Conservation (phyloP, 2,329 filamentous ascomycete genomes). For the Exophiala mesophila region DNA sequence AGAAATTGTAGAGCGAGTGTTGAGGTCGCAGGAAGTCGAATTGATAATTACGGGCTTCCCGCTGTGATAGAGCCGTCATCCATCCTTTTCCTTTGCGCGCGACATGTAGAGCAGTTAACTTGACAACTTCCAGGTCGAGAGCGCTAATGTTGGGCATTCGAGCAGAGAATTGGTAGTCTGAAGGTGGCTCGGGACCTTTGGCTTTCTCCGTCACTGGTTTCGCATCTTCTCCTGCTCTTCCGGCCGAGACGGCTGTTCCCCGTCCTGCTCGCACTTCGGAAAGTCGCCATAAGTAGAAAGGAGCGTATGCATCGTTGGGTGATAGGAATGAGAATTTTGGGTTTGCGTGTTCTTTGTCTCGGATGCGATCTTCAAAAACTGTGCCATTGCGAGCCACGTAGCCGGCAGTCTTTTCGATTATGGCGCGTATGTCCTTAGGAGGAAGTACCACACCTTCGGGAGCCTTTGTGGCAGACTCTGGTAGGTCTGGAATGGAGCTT, state of each 20-base stretch:
- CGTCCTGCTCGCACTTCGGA: constrained; percentile 79
- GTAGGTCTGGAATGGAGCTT: constrained; percentile 32
- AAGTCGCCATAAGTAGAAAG: constrained; percentile 87
- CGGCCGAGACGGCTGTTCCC: constrained; percentile 72
- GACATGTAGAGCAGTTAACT: constrained; percentile 81
- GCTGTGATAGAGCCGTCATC: constrained; percentile 82
- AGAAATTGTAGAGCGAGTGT: constrained; percentile 94
- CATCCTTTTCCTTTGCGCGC: constrained; percentile 90
- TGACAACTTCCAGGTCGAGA: constrained; percentile 72
- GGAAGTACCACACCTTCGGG: constrained; percentile 82
- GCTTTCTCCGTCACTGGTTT: constrained; percentile 59
- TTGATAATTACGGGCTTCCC: constrained; percentile 84
- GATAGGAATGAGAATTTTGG: constrained; percentile 89
- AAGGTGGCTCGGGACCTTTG: constrained; percentile 76
- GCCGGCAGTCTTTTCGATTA: constrained; percentile 91
- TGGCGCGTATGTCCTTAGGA: constrained; percentile 72
- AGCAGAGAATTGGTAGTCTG: constrained; percentile 87
- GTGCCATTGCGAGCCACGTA: constrained; percentile 69
- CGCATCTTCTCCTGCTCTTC: constrained; percentile 59
- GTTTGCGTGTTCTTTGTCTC: constrained; percentile 76
- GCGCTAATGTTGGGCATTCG: constrained; percentile 97
- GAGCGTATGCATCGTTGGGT: constrained; percentile 73
- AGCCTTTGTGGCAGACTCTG: constrained; percentile 65
- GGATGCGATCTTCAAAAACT: constrained; percentile 75
- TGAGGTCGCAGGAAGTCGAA: constrained; percentile 95